Evolutionary conservation across 352 stramenopile species (phyloP).

Genomic region (Blastocystis sp.): DNA sequence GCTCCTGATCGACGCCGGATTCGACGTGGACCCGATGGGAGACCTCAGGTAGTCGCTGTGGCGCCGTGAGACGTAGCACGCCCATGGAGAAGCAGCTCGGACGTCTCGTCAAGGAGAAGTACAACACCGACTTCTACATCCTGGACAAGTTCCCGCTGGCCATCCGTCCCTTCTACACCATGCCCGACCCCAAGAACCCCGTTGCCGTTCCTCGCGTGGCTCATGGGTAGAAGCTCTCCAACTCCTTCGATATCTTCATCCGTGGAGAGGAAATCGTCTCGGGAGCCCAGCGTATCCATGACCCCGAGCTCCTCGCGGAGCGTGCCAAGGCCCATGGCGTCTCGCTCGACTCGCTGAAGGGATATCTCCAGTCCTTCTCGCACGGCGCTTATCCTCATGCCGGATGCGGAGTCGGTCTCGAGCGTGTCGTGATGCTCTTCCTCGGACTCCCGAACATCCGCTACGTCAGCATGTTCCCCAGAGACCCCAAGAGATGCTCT

Average conservation of each 20-base stretch:
- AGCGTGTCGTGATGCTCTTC: conserved; percentile 97
- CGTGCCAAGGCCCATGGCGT: conserved; percentile 75
- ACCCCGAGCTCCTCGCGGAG: conserved; percentile 81
- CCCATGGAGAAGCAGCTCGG: conserved; percentile 94
- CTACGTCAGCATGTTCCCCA: conserved; percentile 94
- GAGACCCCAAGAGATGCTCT: conserved; percentile 77
- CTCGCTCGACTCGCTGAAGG: conserved; percentile 75
- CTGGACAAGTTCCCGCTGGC: conserved; percentile 97
- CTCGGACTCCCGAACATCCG: conserved; percentile 93
- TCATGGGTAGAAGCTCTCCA: conserved; percentile 75
- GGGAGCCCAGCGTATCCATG: conserved; percentile 93
- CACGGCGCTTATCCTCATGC: conserved; percentile 91
- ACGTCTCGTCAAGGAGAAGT: conserved; percentile 87
- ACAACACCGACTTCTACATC: conserved; percentile 98
- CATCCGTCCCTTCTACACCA: conserved; percentile 98
- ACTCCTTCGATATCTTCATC: conserved; percentile 99
- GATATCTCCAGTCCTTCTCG: conserved; percentile 92
- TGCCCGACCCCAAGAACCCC: conserved; percentile 85
- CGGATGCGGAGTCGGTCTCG: conserved; percentile 91
- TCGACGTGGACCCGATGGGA: conserved; percentile 69
- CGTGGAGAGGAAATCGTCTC: conserved; percentile 98
- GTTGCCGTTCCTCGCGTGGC: conserved; percentile 29
- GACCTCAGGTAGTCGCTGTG: conserved; percentile 62
- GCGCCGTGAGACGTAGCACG: conserved; percentile 72
- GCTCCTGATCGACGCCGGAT: conserved; percentile 70